Percentiles rank a stretch among this genome's conserved stretches.
Conservation (phyloP, 164 flowering plant species). For the Chloranthus sessilifolius region DNA sequence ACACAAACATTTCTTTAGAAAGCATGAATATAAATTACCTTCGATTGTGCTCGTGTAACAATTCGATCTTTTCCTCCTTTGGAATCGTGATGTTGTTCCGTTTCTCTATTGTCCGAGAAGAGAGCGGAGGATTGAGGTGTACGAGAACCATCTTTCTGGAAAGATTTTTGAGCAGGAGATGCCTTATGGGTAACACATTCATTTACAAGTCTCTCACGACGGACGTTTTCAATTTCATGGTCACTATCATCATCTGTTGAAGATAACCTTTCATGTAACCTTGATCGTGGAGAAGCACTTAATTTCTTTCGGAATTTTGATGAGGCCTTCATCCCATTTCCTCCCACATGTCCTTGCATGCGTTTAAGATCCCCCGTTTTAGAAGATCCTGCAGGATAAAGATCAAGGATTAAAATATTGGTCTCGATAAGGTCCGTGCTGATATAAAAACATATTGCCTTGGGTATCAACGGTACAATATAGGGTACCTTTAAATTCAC, state of each 20-base stretch:
- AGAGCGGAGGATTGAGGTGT: neutral
- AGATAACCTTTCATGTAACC: conserved; percentile 14
- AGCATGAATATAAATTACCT: conserved; percentile 8
- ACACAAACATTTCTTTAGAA: neutral
- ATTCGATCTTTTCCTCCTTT: conserved; percentile 12
- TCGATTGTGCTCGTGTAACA: neutral
- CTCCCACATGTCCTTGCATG: conserved; percentile 17
- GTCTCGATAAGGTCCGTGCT: too few species aligned
- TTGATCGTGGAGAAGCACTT: conserved; percentile 21
- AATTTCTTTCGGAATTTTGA: conserved; percentile 18
- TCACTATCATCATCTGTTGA: conserved; percentile 27
- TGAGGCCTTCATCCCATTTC: conserved; percentile 2
- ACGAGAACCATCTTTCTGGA: conserved; percentile 4
- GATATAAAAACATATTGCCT: too few species aligned
- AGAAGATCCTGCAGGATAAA: neutral
- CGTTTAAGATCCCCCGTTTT: neutral
- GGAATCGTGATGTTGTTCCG: conserved; percentile 14
- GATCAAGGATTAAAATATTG: too few species aligned
- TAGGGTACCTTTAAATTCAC: too few species aligned
- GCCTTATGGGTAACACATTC: conserved; percentile 13
- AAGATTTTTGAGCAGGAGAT: conserved; percentile 7
- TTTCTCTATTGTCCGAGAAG: conserved; percentile 13
- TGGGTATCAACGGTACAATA: too few species aligned
- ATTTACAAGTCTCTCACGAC: conserved; percentile 11
- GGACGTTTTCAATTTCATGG: conserved; percentile 11